A percentile compares a stretch with the other conserved stretches of the same genome.
phyloP scores from a whole-genome alignment of 176 grass and related monocot species.

The Avena insularis region DNA sequence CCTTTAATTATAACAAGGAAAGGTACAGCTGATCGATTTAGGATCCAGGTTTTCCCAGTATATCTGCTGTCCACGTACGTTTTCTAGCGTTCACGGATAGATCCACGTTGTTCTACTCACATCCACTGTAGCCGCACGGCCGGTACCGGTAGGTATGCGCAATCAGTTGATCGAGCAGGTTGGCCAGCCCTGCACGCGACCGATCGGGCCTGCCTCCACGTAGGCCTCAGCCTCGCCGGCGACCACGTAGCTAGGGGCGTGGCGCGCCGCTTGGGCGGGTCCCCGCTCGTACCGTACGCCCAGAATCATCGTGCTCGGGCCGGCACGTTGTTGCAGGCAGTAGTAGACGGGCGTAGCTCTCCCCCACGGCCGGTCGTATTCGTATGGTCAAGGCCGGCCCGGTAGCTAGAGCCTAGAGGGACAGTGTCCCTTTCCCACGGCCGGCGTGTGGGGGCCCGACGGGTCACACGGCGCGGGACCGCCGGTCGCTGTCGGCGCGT shows the following conservation, averaged over 20 bases:
- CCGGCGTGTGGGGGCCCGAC: constrained; percentile 6
- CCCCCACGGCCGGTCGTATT: not conserved
- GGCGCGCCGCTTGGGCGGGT: not conserved
- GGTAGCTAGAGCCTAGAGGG: not conserved
- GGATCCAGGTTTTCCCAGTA: too few relatives aligned
- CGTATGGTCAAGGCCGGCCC: constrained; percentile 6
- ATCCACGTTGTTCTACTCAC: not conserved
- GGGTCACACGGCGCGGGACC: not conserved
- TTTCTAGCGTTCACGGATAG: too few relatives aligned
- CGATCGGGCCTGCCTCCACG: not conserved
- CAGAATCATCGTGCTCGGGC: not conserved
- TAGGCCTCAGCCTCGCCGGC: not conserved
- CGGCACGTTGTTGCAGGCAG: not conserved
- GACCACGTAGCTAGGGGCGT: not conserved
- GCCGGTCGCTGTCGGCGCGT: constrained; percentile 20
- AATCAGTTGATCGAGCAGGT: not conserved
- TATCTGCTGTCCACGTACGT: too few relatives aligned
- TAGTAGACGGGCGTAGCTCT: constrained; percentile 20
- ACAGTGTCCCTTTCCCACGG: constrained; percentile 3
- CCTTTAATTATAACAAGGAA: too few relatives aligned
- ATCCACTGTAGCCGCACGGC: not conserved
- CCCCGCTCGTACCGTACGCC: not conserved
- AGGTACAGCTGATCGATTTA: too few relatives aligned
- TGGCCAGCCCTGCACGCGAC: not conserved
- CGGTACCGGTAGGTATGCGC: not conserved